Evolutionary conservation across 768 basidiomycete species (phyloP).

Genomic region (Hygrophoropsis aurantiaca): DNA sequence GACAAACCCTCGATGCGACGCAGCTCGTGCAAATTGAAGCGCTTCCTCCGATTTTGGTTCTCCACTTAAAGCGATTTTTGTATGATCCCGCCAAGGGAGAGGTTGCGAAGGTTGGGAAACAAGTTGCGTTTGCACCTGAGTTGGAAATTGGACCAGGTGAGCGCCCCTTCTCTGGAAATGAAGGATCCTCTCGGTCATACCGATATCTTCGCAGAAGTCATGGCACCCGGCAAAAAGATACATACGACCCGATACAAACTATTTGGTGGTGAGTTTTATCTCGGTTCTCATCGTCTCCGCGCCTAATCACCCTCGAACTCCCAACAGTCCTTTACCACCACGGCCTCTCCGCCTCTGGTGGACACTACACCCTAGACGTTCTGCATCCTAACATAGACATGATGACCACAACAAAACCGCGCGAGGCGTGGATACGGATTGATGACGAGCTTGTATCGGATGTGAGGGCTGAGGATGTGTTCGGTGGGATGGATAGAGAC

Average conservation of each 20-base stretch:
- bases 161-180: too few species aligned
- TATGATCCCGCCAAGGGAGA: slow-evolving; percentile 76
- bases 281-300: not conserved
- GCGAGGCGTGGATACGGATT: slow-evolving; percentile 86
- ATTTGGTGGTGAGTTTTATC: slow-evolving; percentile 65
- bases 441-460: slow-evolving; percentile 89
- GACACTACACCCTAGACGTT: slow-evolving; percentile 94
- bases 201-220: slow-evolving; percentile 54
- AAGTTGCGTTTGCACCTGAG: slow-evolving; percentile 73
- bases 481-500: slow-evolving; percentile 46
- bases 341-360: slow-evolving; percentile 84
- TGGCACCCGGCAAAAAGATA: slow-evolving; percentile 51
- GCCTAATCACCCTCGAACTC: not conserved
- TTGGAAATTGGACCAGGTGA: slow-evolving; percentile 72
- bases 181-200: too few species aligned
- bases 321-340: slow-evolving; percentile 86
- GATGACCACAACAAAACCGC: slow-evolving; percentile 33
- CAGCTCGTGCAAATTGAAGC: slow-evolving; percentile 77
- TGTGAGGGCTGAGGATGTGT: slow-evolving; percentile 70
- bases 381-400: slow-evolving; percentile 69
- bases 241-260: slow-evolving; percentile 68
- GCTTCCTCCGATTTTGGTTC: slow-evolving; percentile 78
- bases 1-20: slow-evolving; percentile 66
- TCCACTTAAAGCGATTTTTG: slow-evolving; percentile 89
- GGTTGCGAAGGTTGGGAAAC: slow-evolving; percentile 86